Evolutionary conservation across 169 alveolate species (phyloP).

Genomic region (Plasmodium knowlesi): DNA sequence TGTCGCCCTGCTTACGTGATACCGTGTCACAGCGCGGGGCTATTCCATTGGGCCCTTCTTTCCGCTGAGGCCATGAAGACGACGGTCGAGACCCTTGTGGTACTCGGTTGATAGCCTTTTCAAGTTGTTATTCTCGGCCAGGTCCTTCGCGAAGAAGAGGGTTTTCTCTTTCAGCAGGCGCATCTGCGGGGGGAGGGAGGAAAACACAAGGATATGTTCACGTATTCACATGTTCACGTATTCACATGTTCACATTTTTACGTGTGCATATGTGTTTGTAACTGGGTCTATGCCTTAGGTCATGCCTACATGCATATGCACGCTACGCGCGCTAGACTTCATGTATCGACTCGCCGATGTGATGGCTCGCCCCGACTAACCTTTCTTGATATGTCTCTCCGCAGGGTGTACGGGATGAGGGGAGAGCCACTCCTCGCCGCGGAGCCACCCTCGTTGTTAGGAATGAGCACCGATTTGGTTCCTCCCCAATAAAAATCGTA

Average conservation of each 20-base stretch:
- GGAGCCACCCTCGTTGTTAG: neutral
- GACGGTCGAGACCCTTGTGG: slow-evolving; percentile 13
- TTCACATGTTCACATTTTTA: too few relatives aligned
- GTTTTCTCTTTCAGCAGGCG: slow-evolving; percentile 28
- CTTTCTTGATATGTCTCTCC: slow-evolving; percentile 33
- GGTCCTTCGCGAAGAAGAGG: slow-evolving; percentile 51
- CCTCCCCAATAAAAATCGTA: slow-evolving; percentile 18
- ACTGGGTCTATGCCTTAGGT: neutral
- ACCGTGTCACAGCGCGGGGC: neutral
- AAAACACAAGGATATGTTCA: neutral
- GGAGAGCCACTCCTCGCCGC: neutral
- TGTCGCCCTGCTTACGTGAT: neutral
- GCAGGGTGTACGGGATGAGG: slow-evolving; percentile 31
- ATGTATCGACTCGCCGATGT: neutral
- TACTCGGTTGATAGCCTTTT: slow-evolving; percentile 39
- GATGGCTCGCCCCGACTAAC: neutral
- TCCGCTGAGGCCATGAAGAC: neutral
- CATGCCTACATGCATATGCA: neutral
- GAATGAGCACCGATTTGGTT: neutral
- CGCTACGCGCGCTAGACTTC: neutral
- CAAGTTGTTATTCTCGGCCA: slow-evolving; percentile 51
- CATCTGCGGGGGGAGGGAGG: neutral
- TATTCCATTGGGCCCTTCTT: slow-evolving; percentile 6
- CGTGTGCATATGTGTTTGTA: neutral
- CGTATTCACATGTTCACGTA: too few relatives aligned